phyloP scores from a whole-genome alignment of 495 filamentous ascomycete species.

The Aspergillus campestris region DNA sequence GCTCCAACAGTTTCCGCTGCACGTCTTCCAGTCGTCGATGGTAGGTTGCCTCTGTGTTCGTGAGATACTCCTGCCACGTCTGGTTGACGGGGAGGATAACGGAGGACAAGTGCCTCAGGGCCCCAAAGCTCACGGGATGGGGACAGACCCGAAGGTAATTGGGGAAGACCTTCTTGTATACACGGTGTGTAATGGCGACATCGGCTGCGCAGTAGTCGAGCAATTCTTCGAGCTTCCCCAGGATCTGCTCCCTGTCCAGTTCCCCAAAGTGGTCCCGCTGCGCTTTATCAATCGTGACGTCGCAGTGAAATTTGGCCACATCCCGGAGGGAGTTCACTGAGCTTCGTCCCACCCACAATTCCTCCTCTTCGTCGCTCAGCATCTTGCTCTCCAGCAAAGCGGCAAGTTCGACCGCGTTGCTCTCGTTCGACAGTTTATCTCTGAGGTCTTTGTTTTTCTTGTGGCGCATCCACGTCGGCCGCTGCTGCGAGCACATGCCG shows the following conservation, averaged over 20 bases:
- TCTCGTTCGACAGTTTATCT: conserved; percentile 69
- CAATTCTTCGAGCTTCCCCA: conserved; percentile 65
- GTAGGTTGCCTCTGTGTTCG: conserved; percentile 77
- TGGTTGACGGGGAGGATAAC: conserved; percentile 86
- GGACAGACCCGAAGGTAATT: conserved; percentile 82
- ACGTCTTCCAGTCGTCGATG: conserved; percentile 66
- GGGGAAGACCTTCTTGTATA: conserved; percentile 87
- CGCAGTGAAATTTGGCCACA: conserved; percentile 93
- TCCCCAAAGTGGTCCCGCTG: conserved; percentile 82
- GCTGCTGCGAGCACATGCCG: conserved; percentile 95
- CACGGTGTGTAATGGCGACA: conserved; percentile 82
- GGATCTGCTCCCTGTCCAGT: conserved; percentile 59
- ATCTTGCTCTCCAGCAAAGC: conserved; percentile 58
- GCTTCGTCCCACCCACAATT: conserved; percentile 89
- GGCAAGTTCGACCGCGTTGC: conserved; percentile 59
- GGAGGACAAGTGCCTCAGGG: conserved; percentile 81
- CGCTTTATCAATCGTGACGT: conserved; percentile 85
- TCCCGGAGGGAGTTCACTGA: conserved; percentile 93
- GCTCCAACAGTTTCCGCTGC: conserved; percentile 56
- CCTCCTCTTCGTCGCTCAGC: conserved; percentile 74
- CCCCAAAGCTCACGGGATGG: conserved; percentile 95
- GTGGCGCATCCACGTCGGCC: conserved; percentile 94
- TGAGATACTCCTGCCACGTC: conserved; percentile 77
- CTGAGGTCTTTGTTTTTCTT: conserved; percentile 79
- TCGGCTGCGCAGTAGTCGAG: conserved; percentile 95